Evolutionary conservation across 306 rosid species (phyloP), one percentile per base, ranked within the genome.

Genomic region (Arachis stenosperma): DNA sequence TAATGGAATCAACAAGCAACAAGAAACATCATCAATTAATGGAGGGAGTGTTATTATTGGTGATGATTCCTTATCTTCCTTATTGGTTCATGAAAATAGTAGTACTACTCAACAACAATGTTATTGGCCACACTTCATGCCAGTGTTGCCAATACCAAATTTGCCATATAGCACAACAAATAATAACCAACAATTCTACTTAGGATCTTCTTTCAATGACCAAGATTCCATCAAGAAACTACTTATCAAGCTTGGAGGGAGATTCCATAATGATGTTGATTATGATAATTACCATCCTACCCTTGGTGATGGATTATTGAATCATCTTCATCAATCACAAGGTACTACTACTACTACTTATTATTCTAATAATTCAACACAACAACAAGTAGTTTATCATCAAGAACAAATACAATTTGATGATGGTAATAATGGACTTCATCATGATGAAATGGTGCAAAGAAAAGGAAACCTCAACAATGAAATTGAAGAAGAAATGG

Each of bases 231-330:
- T 92, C 33, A 81, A 84, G 36, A 92, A 79, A 40, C 53, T 90
- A 14, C 98, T 92, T 8, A 82, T 85, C 79, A 92, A 83, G 48
- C 93, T 89, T 0, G 98, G 93, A 68, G 96, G 93, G 14, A 83
- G 82, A 58, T 89, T 88, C 83, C 77, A 86, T 33, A 33, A 33
- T 33, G 37, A 33, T 33, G 37, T 33, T 13, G 74, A 80, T 64
- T 58, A 40, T 60, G 79, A 83, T 66, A 71, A 71, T 54, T 37
- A 68, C 56, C 70, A 74, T 55, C 82, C 79, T 52, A 70, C 67
- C 73, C 84, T 68, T 69, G 80, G 81, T 65, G 85, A 64, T 69
- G 80, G 81, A 61, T 84, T 51, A 27, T 42, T 58, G 41, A 42
- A 65, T 74, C 50, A 61, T 74, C 50, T 70, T 79, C 81, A 85